These are phyloP conservation scores for Pseudogymnoascus sp. DNA, from an alignment of 2,329 filamentous ascomycete genomes.

Conservation along the genomic window DNA sequence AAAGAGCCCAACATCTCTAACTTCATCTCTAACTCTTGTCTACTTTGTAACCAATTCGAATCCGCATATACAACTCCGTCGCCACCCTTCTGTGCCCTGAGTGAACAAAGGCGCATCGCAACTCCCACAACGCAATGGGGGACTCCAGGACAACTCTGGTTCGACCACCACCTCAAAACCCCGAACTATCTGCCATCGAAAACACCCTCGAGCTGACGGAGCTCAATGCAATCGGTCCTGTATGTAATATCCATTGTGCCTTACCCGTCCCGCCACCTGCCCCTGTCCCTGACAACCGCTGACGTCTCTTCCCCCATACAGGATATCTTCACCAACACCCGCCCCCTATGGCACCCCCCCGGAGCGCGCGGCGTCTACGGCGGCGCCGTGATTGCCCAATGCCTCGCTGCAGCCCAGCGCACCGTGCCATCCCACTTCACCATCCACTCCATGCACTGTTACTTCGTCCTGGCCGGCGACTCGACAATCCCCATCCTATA, in stretches of 20 bases:
- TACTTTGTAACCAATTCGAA: not conserved
- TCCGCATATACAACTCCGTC: not conserved
- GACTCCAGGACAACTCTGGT: constrained; percentile 52
- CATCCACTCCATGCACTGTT: constrained; percentile 97
- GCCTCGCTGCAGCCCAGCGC: constrained; percentile 75
- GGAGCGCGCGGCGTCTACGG: constrained; percentile 91
- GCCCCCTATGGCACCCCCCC: constrained; percentile 83
- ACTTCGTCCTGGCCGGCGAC: constrained; percentile 90
- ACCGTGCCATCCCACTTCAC: constrained; percentile 76
- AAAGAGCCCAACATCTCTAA: not conserved
- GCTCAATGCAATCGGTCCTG: constrained; percentile 65
- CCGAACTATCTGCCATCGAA: constrained; percentile 72
- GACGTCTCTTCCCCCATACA: constrained; percentile 27
- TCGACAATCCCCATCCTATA: constrained; percentile 80
- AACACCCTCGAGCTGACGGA: constrained; percentile 82
- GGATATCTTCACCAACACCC: constrained; percentile 93
- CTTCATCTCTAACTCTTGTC: not conserved
- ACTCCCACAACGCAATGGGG: constrained; percentile 20
- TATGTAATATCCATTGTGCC: constrained; percentile 35
- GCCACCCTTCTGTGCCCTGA: not conserved
- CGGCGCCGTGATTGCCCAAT: constrained; percentile 88
- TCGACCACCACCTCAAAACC: constrained; percentile 64
- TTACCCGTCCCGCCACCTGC: not conserved
- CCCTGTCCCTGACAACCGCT: not conserved
- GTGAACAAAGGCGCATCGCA: not conserved